Evolutionary conservation across 495 filamentous ascomycete genomes (phyloP).

Genomic region (Hypoxylon subgilvum): DNA sequence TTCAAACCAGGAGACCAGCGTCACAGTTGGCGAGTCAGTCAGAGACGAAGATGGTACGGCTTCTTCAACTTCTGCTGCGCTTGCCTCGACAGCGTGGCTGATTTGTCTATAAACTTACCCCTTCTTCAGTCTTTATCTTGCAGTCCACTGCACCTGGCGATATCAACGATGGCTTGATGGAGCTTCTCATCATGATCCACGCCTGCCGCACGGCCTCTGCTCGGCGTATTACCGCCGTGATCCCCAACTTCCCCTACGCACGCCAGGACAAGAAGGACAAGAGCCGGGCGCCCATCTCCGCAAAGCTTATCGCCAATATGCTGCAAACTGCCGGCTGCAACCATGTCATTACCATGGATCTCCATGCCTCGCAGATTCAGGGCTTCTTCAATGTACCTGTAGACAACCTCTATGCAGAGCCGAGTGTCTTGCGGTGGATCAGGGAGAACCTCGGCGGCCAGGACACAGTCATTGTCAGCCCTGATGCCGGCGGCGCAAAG

Average conservation of each 20-base stretch:
- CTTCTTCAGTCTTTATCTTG: slow-evolving; percentile 78
- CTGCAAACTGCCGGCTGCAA: slow-evolving; percentile 89
- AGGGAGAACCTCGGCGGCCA: slow-evolving; percentile 80
- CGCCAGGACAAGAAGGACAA: slow-evolving; percentile 99
- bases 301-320: slow-evolving; percentile 97
- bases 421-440: slow-evolving; percentile 89
- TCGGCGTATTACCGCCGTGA: slow-evolving; percentile 86
- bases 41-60: slow-evolving; percentile 88
- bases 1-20: slow-evolving; percentile 96
- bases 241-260: slow-evolving; percentile 98
- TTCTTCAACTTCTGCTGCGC: slow-evolving; percentile 2
- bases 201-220: slow-evolving; percentile 97
- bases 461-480: slow-evolving; percentile 93
- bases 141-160: slow-evolving; percentile 95
- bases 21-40: slow-evolving; percentile 95
- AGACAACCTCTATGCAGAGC: slow-evolving; percentile 96
- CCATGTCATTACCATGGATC: slow-evolving; percentile 89
- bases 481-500: slow-evolving; percentile 96
- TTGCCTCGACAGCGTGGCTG: not conserved
- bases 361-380: slow-evolving; percentile 78
- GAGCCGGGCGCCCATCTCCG: slow-evolving; percentile 82
- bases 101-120: slow-evolving; percentile 14
- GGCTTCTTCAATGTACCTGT: slow-evolving; percentile 99
- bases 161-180: slow-evolving; percentile 98
- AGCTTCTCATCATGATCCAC: slow-evolving; percentile 98